Base-by-base conservation (phyloP, 345 rosid genomes). In the Tarenaya hassleriana region DNA sequence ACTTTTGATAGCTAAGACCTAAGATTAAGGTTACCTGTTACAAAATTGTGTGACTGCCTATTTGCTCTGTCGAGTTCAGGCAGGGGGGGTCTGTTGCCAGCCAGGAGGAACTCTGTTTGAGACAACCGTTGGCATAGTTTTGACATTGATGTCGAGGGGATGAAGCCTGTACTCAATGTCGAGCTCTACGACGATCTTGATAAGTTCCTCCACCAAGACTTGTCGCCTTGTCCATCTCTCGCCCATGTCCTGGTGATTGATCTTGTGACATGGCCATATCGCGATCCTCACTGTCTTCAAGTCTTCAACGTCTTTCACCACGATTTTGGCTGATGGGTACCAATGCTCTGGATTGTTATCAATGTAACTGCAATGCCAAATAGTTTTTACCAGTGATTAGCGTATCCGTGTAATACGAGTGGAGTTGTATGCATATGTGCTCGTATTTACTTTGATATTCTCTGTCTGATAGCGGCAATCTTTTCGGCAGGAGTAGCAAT, bases 281-380 rank as follows among this genome's bases (percentile, higher is more conserved):
- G 85, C 90, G 15, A 87, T 16, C 67, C 43, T 77, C 21, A 91
- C 10, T 31, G 43, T 62, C 41, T 72, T 73, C 52, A 84, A 56
- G 7, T 64, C 80, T 29, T 71, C 80, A 8, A 81, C 10, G 1
- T 91, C 87, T 63, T 77, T 82, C 10, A 76, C 0, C 12, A 91
- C 20, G 14, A 91, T 41, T 15, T 15, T 58, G 4, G 95, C 86
- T 34, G 66, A n/a, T 3, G 90, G 52, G 18, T 61, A 68, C 98
- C 98, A 91, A 34, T 82, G 78, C 75, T 87, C 96, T 53, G 79
- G 78, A 69, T 77, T 78, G 75, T 45, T 41, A 29, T 84, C 90
- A 0, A 87, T 74, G 68, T 67, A 78, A 64, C 88, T 82, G 72
- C 70, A 62, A 40, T 48, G 7, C 15, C 7, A 37, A 3, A 13